These are phyloP conservation scores for Monotropa hypopitys DNA, from an alignment of 179 eudicot species.

Conservation along the genomic window DNA sequence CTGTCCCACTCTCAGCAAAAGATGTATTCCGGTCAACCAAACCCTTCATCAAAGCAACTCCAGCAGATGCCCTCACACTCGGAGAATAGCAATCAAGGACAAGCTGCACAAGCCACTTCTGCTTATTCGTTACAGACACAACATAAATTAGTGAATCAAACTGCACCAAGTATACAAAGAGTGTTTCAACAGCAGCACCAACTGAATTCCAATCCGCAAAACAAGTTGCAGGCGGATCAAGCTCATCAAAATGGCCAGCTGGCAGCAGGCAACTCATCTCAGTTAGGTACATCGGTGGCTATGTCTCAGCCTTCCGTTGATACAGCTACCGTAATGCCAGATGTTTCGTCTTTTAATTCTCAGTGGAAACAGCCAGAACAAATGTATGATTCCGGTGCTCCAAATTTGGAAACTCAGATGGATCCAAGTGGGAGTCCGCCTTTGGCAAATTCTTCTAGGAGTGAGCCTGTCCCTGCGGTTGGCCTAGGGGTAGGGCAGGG, in stretches of 20 bases:
- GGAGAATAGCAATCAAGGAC: conserved; percentile 37
- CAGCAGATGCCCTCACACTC: conserved; percentile 38
- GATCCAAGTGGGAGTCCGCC: conserved; percentile 28
- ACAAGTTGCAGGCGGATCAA: conserved; percentile 33
- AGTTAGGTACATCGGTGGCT: conserved; percentile 12
- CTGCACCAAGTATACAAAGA: conserved; percentile 36
- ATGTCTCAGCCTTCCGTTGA: conserved; percentile 23
- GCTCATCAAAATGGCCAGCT: conserved; percentile 30
- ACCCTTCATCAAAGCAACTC: conserved; percentile 29
- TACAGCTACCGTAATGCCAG: conserved; percentile 20
- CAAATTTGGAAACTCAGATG: conserved; percentile 21
- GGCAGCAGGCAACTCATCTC: conserved; percentile 20
- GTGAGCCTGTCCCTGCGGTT: conserved; percentile 25
- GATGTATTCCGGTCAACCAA: conserved; percentile 24
- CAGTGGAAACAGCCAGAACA: conserved; percentile 35
- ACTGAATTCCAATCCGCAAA: conserved; percentile 28
- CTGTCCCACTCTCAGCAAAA: conserved; percentile 45
- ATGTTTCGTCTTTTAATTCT: conserved; percentile 28
- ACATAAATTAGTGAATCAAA: conserved; percentile 34
- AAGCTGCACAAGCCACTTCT: conserved; percentile 24
- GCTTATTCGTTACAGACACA: conserved; percentile 16
- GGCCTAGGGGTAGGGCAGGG: conserved; percentile 29
- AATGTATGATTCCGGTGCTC: conserved; percentile 19
- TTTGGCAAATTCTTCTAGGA: conserved; percentile 22
- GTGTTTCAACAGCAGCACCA: conserved; percentile 37